Percentiles rank a stretch among this genome's conserved stretches.
Conservation (phyloP, 2,329 filamentous ascomycete species). For the Colletotrichum cordylinicola region DNA sequence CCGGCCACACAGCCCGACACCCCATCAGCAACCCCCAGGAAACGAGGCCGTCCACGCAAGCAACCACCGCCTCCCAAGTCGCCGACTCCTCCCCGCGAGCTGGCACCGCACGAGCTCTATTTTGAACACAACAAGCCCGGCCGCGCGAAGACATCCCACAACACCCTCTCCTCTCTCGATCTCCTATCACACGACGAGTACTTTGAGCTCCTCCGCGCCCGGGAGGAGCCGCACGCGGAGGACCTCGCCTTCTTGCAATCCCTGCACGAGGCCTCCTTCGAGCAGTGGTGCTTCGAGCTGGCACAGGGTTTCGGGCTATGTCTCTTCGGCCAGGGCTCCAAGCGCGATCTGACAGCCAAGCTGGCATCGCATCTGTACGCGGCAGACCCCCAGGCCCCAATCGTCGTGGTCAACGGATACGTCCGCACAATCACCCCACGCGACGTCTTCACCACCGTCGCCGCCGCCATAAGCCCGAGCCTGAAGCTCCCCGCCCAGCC, state of each 20-base stretch:
- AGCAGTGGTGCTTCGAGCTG: conserved; percentile 93
- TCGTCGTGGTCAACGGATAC: conserved; percentile 90
- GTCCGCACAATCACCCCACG: conserved; percentile 68
- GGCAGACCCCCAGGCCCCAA: conserved; percentile 55
- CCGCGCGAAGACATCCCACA: conserved; percentile 82
- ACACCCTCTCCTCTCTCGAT: conserved; percentile 76
- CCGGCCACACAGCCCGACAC: conserved; percentile 35
- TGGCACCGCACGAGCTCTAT: conserved; percentile 89
- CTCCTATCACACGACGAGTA: conserved; percentile 93
- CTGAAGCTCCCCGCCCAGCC: conserved; percentile 65
- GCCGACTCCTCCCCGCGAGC: conserved; percentile 79
- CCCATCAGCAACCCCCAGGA: conserved; percentile 53
- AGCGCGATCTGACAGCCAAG: conserved; percentile 73
- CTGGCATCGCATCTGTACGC: conserved; percentile 77
- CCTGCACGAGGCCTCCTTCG: conserved; percentile 81
- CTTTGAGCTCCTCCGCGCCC: conserved; percentile 71
- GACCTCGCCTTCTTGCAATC: conserved; percentile 76
- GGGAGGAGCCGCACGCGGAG: conserved; percentile 70
- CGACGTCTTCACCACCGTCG: conserved; percentile 74
- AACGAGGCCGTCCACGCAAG: conserved; percentile 45
- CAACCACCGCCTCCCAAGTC: conserved; percentile 58
- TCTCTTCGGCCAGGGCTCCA: conserved; percentile 92
- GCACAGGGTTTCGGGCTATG: conserved; percentile 87
- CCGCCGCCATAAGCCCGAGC: conserved; percentile 61
- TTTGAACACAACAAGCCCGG: conserved; percentile 92